phyloP scores from a whole-genome alignment of 2,329 filamentous ascomycete genomes.

The Hypoxylon sp. region DNA sequence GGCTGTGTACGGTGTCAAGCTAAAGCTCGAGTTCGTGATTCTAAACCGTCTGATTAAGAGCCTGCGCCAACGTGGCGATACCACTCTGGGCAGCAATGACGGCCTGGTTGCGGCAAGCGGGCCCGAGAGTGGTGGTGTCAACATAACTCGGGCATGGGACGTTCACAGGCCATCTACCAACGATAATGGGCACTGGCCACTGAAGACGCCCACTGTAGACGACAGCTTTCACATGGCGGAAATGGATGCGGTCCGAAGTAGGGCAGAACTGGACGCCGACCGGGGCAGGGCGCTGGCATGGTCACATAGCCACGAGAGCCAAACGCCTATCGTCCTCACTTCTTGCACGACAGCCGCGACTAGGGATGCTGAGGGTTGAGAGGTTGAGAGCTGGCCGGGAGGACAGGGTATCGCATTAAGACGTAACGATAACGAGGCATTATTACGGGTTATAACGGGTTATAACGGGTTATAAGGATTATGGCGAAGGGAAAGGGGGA shows the following conservation, averaged over 20 bases:
- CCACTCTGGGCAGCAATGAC: neutral
- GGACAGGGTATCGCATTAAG: neutral
- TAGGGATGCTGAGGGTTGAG: neutral
- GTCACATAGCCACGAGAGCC: neutral
- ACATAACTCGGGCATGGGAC: conserved; percentile 3
- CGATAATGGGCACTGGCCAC: neutral
- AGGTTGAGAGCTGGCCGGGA: neutral
- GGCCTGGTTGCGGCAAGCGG: neutral
- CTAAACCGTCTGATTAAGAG: conserved; percentile 52
- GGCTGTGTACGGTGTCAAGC: conserved; percentile 53
- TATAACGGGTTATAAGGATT: too few relatives aligned
- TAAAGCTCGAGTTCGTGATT: conserved; percentile 53
- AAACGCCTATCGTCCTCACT: neutral
- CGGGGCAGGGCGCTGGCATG: neutral
- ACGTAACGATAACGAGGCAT: neutral
- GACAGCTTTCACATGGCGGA: neutral
- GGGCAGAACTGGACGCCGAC: neutral
- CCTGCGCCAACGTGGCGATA: neutral
- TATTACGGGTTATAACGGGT: too few relatives aligned
- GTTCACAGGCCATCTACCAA: neutral
- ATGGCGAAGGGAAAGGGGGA: neutral
- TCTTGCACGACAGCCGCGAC: neutral
- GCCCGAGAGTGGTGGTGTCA: neutral
- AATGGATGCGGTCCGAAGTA: neutral
- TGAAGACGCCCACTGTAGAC: neutral